Evolutionary conservation across 345 rosid genomes (phyloP).

Genomic region (Syzygium jambos): DNA sequence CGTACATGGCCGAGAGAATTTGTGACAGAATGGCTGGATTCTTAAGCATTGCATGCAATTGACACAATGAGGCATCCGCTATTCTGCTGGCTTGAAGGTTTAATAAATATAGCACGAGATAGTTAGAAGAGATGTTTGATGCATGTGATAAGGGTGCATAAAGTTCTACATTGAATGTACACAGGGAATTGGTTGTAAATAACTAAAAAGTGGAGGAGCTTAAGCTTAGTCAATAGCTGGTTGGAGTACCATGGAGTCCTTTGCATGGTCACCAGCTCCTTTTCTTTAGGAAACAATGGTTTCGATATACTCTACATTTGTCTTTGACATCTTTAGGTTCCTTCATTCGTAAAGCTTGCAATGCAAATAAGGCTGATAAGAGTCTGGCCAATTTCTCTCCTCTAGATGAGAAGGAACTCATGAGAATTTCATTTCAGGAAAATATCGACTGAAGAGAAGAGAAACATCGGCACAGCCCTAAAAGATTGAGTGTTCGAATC

Average conservation of each 20-base stretch:
- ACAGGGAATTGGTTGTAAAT: neutral
- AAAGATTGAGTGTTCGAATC: too few relatives aligned
- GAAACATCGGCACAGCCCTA: conserved; percentile 50
- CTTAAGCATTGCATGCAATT: neutral
- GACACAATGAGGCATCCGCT: neutral
- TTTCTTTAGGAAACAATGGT: neutral
- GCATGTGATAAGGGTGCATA: neutral
- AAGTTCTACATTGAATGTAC: neutral
- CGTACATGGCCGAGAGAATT: neutral
- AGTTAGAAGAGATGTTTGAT: neutral
- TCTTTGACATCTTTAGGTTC: neutral
- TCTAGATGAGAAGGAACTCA: neutral
- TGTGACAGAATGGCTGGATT: neutral
- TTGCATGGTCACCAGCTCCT: neutral
- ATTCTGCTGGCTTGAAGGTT: neutral
- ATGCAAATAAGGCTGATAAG: neutral
- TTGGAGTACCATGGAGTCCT: neutral
- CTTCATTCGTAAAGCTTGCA: neutral
- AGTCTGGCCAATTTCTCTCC: neutral
- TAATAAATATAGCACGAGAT: neutral
- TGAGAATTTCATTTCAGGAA: conserved; percentile 32
- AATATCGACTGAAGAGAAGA: conserved; percentile 65
- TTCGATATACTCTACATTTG: neutral
- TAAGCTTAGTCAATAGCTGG: neutral
- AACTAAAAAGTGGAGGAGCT: neutral